Evolutionary conservation across 2,329 filamentous ascomycete genomes (phyloP), one percentile per base, ranked within the genome.

Genomic region (Cucurbitaria berberidis): DNA sequence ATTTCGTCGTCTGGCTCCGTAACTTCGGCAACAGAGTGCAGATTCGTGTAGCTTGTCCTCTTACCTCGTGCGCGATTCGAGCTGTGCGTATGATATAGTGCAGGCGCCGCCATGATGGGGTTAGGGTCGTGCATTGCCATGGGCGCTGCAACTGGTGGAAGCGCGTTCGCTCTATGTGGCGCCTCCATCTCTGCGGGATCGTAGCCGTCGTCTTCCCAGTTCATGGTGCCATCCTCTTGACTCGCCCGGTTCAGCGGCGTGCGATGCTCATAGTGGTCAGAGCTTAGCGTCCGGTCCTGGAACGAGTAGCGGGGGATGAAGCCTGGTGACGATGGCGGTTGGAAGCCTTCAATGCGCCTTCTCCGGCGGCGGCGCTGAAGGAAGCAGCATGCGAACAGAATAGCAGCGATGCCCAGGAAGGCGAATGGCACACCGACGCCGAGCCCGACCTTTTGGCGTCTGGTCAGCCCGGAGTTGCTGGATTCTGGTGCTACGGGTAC

Each of bases 361-460:
- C 62, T 63, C 19, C 55, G 53, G 19, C 62, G 65, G 15, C 68
- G 66, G 7, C 70, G 68, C n/a, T 57, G 49, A 5, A 71, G 47
- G 35, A 65, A 53, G 53, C 67, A 72, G 45, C 64, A 70, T 35
- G 46, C 66, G 7, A 74, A 48, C 0, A 63, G 16, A 2, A 70
- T 19, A 22, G 64, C 65, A 0, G 63, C 62, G 19, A 88, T 81
- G 38, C 82, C 83, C 2, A 87, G 70, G 2, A 86, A 79, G 1
- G 82, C 84, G 16, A 87, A 74, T 2, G 85, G 85, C 2, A 87
- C 58, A 8, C 73, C 74, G 13, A 76, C 45, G 15, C 72, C 73
- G 3, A 75, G 60, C 6, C 68, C 70, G 24, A 74, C 66, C 51
- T 75, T 75, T 30, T 68, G 64, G 1, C 42, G 41, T 43, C 54